These are phyloP conservation scores for Sordariomycetes sp. DNA, from an alignment of 2,329 filamentous ascomycete species.

Conservation along the genomic window DNA sequence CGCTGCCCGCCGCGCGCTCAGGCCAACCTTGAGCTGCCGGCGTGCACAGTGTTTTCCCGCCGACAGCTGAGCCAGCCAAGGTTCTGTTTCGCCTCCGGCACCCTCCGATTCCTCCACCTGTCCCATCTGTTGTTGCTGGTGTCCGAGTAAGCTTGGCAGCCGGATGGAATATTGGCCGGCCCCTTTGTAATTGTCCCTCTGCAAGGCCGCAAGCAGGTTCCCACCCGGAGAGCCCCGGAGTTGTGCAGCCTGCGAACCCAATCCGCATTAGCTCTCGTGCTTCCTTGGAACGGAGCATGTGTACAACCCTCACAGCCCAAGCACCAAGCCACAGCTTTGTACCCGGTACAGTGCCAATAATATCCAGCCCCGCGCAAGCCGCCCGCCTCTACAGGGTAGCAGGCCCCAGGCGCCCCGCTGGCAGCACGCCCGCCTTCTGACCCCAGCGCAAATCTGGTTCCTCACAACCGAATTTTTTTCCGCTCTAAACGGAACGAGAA, in stretches of 20 bases:
- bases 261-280: background rate
- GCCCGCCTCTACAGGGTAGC: too few relatives aligned
- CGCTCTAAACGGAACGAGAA: background rate
- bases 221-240: too few relatives aligned
- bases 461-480: slow-evolving; percentile 6
- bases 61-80: background rate
- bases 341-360: background rate
- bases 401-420: background rate
- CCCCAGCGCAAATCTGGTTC: slow-evolving; percentile 2
- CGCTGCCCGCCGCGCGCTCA: background rate
- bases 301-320: background rate
- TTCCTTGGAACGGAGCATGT: background rate
- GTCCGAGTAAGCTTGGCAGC: too few relatives aligned
- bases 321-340: background rate
- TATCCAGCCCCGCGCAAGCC: background rate
- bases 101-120: too few relatives aligned
- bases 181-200: too few relatives aligned
- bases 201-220: too few relatives aligned
- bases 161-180: too few relatives aligned
- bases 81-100: too few relatives aligned
- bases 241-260: too few relatives aligned
- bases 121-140: too few relatives aligned
- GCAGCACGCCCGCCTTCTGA: background rate
- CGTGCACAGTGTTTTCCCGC: background rate
- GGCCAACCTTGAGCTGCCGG: background rate